These are phyloP conservation scores for Nothomitra cinnamomea DNA, from an alignment of 2,329 filamentous ascomycete genomes.

Conservation along the genomic window DNA sequence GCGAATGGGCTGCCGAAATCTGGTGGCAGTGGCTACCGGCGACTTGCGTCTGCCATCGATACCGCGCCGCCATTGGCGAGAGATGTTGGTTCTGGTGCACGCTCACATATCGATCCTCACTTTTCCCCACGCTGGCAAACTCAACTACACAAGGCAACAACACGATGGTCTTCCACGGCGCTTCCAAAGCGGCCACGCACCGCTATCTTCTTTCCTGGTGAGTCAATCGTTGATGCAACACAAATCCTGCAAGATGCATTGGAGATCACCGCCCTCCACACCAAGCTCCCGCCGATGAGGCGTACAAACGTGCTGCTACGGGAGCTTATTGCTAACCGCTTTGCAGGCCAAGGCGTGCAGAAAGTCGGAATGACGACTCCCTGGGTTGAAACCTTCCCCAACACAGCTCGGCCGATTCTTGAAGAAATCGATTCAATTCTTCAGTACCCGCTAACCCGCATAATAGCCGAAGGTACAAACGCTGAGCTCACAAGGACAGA, in stretches of 20 bases:
- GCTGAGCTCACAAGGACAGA: constrained; percentile 61
- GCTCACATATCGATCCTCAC: not conserved
- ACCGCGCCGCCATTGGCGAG: not conserved
- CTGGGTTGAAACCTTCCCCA: constrained; percentile 76
- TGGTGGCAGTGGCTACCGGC: not conserved
- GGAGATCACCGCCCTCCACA: not conserved
- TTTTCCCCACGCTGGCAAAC: not conserved
- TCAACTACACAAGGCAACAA: not conserved
- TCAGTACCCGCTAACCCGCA: constrained; percentile 53
- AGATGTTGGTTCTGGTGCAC: not conserved
- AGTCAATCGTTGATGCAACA: constrained; percentile 4
- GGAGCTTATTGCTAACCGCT: constrained; percentile 7
- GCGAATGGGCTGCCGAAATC: constrained; percentile 1
- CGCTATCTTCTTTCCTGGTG: constrained; percentile 31
- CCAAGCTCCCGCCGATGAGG: not conserved
- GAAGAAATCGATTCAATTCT: constrained; percentile 73
- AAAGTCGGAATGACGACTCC: constrained; percentile 73
- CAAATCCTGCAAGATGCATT: not conserved
- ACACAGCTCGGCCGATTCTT: constrained; percentile 56
- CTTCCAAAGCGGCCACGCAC: constrained; percentile 15
- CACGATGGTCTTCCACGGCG: constrained; percentile 3
- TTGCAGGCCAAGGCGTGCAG: constrained; percentile 68
- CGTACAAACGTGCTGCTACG: not conserved
- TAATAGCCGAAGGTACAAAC: constrained; percentile 69
- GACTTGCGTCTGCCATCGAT: not conserved